These are phyloP conservation scores for Starmerella apicola DNA, from an alignment of 805 yeast genomes.

Conservation along the genomic window DNA sequence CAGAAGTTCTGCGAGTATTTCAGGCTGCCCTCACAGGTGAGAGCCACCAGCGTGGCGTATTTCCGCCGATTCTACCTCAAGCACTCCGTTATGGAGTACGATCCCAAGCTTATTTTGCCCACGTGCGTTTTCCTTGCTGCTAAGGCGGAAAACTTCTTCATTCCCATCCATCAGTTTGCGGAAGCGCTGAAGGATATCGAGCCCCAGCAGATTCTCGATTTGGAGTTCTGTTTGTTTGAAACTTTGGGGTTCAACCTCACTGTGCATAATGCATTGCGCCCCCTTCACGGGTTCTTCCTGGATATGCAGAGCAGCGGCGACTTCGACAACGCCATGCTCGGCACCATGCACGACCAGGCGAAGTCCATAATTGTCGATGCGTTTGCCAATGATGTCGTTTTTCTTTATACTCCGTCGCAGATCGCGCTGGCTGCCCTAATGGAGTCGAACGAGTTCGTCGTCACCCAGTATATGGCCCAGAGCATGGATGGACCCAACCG, in stretches of 20 bases:
- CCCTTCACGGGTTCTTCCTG: constrained; percentile 87
- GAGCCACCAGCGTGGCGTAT: constrained; percentile 74
- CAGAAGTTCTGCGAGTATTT: constrained; percentile 58
- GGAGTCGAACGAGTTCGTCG: constrained; percentile 48
- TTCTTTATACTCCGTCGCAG: constrained; percentile 84
- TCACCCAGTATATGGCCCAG: constrained; percentile 57
- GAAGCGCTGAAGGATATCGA: constrained; percentile 50
- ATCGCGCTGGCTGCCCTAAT: constrained; percentile 81
- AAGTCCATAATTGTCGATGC: constrained; percentile 52
- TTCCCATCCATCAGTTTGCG: constrained; percentile 70
- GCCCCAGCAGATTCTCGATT: constrained; percentile 44
- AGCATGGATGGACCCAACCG: constrained; percentile 31
- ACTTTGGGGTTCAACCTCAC: constrained; percentile 64
- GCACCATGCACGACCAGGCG: constrained; percentile 59
- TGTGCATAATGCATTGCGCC: constrained; percentile 80
- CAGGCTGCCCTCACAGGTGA: constrained; percentile 76
- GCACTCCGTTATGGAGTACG: constrained; percentile 74
- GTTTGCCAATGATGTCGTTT: constrained; percentile 63
- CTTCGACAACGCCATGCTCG: constrained; percentile 36
- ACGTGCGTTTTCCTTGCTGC: constrained; percentile 85
- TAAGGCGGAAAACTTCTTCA: constrained; percentile 81
- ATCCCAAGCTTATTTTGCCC: constrained; percentile 68
- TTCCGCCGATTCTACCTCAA: constrained; percentile 68
- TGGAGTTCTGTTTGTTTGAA: constrained; percentile 68
- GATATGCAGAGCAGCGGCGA: constrained; percentile 62